Percentiles rank a stretch among this genome's conserved stretches.
phyloP scores from a whole-genome alignment of 306 rosid genomes.

The Adenanthera pavonina region DNA sequence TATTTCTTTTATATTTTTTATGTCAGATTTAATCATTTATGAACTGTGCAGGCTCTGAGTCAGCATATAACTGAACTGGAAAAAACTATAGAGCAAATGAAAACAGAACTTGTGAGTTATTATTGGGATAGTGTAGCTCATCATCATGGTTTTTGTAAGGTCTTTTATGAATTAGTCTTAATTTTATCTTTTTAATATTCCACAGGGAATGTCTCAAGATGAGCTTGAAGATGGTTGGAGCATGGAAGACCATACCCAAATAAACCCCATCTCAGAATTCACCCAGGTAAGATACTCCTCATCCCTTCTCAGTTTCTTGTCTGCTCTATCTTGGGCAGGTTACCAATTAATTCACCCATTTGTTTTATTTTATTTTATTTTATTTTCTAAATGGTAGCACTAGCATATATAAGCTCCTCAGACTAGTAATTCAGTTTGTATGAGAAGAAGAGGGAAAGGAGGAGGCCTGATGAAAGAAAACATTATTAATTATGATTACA shows the following conservation, averaged over 20 bases:
- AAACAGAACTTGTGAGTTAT: conserved; percentile 74
- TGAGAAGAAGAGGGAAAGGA: conserved; percentile 24
- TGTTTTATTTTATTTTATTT: conserved; percentile 8
- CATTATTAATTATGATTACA: neutral
- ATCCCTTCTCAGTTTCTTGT: conserved; percentile 26
- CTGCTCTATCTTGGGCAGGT: conserved; percentile 14
- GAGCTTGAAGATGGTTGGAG: conserved; percentile 50
- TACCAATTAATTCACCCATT: conserved; percentile 27
- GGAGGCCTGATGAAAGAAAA: conserved; percentile 28
- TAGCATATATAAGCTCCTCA: neutral
- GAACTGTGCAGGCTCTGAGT: conserved; percentile 81
- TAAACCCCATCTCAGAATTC: conserved; percentile 47
- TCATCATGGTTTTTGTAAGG: conserved; percentile 26
- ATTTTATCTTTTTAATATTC: conserved; percentile 38
- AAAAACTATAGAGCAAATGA: conserved; percentile 73
- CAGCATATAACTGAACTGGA: conserved; percentile 84
- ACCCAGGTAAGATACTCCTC: conserved; percentile 52
- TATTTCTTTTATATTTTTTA: conserved; percentile 20
- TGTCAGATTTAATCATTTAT: conserved; percentile 43
- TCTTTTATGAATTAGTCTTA: conserved; percentile 24
- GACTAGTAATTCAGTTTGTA: conserved; percentile 32
- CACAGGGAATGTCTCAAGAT: conserved; percentile 67
- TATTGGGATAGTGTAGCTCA: neutral
- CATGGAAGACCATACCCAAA: conserved; percentile 47
- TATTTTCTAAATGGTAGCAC: neutral